Conservation (phyloP, 192 early-diverging fungal genomes). For the Coemansia sp. region DNA sequence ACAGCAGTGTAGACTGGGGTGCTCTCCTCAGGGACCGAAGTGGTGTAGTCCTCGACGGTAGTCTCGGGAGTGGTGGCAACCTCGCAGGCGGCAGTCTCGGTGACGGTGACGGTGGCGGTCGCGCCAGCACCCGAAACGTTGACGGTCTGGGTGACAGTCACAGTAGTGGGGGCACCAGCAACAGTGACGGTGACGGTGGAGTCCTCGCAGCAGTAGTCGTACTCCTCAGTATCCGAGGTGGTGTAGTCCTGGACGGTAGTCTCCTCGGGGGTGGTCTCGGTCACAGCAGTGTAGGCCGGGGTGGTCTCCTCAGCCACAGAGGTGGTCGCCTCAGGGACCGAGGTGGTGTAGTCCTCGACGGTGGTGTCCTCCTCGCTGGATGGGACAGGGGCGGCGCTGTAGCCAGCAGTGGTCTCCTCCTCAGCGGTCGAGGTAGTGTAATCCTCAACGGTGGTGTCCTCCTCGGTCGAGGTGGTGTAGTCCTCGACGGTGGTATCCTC, state of each 20-base stretch:
- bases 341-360: conserved; percentile 2
- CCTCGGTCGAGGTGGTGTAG: conserved; percentile 11
- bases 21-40: not conserved
- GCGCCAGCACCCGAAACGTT: not conserved
- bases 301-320: not conserved
- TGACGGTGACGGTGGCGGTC: conserved; percentile 24
- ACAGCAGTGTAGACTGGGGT: conserved; percentile 2
- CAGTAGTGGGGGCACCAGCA: conserved; percentile 18
- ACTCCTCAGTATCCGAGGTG: conserved; percentile 10
- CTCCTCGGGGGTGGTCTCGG: conserved; percentile 17
- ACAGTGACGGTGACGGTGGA: conserved; percentile 40
- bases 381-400: conserved; percentile 7
- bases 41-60: conserved; percentile 16
- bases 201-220: conserved; percentile 52
- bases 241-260: conserved; percentile 1
- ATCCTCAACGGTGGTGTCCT: conserved; percentile 19
- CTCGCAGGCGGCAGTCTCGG: conserved; percentile 7
- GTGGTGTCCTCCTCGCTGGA: too few species aligned
- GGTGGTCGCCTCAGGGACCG: not conserved
- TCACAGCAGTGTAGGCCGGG: conserved; percentile 18
- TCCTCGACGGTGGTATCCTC: conserved; percentile 9
- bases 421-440: conserved; percentile 14
- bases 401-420: conserved; percentile 9
- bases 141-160: conserved; percentile 23
- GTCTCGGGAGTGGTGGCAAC: conserved; percentile 3